Conservation (phyloP, 1,284 basidiomycete species). For the Ganoderma lingzhi region DNA sequence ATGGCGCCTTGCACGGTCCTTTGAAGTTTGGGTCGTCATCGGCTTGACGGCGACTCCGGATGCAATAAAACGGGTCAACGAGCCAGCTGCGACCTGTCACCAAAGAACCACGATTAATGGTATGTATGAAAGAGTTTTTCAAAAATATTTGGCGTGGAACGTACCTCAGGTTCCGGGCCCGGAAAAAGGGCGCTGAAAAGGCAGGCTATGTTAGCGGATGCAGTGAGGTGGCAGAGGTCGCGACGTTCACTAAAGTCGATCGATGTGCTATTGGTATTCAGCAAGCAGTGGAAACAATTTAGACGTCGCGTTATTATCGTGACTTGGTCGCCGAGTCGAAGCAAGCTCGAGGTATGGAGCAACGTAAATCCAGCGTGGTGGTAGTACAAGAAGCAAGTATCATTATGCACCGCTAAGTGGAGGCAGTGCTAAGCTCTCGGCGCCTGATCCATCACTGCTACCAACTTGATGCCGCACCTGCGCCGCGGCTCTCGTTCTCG, state of each 20-base stretch:
- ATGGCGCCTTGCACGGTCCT: not conserved
- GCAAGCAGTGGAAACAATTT: too few species aligned
- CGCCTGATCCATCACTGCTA: too few species aligned
- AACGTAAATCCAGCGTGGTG: too few species aligned
- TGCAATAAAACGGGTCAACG: not conserved
- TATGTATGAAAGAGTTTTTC: not conserved
- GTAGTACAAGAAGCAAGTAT: too few species aligned
- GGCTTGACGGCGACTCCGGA: not conserved
- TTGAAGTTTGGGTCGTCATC: not conserved
- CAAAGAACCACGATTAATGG: not conserved
- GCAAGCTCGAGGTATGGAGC: too few species aligned
- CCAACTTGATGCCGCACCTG: too few species aligned
- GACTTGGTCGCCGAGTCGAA: too few species aligned
- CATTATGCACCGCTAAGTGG: too few species aligned
- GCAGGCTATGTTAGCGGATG: not conserved
- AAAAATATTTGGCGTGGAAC: not conserved
- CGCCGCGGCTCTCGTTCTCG: too few species aligned
- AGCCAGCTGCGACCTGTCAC: not conserved
- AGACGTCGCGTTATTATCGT: too few species aligned
- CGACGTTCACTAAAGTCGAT: not conserved
- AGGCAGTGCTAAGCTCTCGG: too few species aligned
- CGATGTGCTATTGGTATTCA: too few species aligned
- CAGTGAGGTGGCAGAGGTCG: not conserved
- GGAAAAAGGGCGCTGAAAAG: not conserved
- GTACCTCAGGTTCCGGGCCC: not conserved